Base-by-base conservation (phyloP, 768 basidiomycete genomes). In the Fibroporia radiculosa region DNA sequence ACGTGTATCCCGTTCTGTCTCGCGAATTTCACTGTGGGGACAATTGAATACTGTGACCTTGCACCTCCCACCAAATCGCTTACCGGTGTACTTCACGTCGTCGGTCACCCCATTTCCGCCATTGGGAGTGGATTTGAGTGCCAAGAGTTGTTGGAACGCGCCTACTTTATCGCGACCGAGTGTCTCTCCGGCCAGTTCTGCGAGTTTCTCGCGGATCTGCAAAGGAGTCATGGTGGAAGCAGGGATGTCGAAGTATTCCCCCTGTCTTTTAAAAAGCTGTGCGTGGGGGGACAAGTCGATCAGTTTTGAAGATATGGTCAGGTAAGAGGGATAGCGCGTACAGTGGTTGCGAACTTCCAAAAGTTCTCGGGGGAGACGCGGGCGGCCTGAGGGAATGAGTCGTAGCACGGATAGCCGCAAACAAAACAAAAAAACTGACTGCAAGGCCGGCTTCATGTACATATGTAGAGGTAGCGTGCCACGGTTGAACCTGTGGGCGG, bases 1-100 rank as follows among this genome's bases (percentile, higher is more conserved):
- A 95, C 89, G 52, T 97, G 93, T 31, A 96, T 79, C 2, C 87
- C 74, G 49, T 97, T 96, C 67, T 96, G 93, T 50, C 93, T 72
- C 13, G 85, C 78, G 61, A 84, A 83, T 64, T 93, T 96, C 71
- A 96, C 90, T 93, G 55, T 24, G 48, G 23, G 34, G n/a, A n/a
- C n/a, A n/a, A n/a, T n/a, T n/a, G n/a, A n/a, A n/a, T n/a, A 10
- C 12, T 3, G 6, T 24, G 24, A 4, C 11, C 29, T 16, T 24
- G 10, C 19, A 24, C 14, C 8, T 42, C 28, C 14, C 10, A 8
- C 10, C 4, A 25, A 10, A 34, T 1, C 11, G 68, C 84, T 43
- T 56, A 93, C 92, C 74, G n/a, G 77, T 82, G 59, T 92, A 90
- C 66, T 95, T 96, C 49, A 96, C 67, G 52, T 88, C 87, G 48